Evolutionary conservation across 495 filamentous ascomycete genomes (phyloP), one percentile per base, ranked within the genome.

Genomic region (Podospora conica): DNA sequence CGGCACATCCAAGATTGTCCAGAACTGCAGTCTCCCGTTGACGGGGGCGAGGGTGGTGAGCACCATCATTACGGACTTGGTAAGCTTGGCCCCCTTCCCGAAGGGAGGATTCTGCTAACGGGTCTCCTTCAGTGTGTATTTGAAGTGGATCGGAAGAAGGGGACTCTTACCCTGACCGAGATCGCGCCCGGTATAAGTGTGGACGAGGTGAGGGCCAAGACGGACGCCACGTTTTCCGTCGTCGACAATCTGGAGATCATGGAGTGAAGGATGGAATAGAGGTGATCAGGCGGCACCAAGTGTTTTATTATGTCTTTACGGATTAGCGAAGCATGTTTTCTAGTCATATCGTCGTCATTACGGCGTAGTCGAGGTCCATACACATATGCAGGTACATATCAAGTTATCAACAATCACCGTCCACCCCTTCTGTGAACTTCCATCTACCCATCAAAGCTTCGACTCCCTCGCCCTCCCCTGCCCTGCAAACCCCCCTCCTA

Each of bases 401-500:
- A 48, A 48, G n/a, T n/a, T 12, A 31, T 2, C 40, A 5, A 6
- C 18, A 1, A n/a, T n/a, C 40, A 8, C 40, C 18, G 40, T n/a
- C 57, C 29, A 53, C 15, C 22, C 23, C 59, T 33, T 29, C 27
- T 3, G 2, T 3, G 3, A 22, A n/a, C 23, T 23, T 3, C 40
- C 22, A 60, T 24, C 33, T 28, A 12, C 24, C 25, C 55, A 55
- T 61, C 60, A 70, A 53, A 67, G 55, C 62, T 68, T 63, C 15
- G 27, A 31, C 60, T 62, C 66, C 63, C 69, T 76, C 75, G 53
- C 80, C 9, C 77, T 81, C 76, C 54, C 80, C 9, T 77, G 82
- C 20, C 83, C 81, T 27, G 86, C 88, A 82, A 89, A 91, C 29
- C 80, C 86, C 9, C 79, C 76, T 9, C 87, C 81, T 70, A 93